Percentiles rank a stretch among this genome's conserved stretches.
phyloP scores from a whole-genome alignment of 2,329 filamentous ascomycete species.

The Fusarium brachygibbosum region DNA sequence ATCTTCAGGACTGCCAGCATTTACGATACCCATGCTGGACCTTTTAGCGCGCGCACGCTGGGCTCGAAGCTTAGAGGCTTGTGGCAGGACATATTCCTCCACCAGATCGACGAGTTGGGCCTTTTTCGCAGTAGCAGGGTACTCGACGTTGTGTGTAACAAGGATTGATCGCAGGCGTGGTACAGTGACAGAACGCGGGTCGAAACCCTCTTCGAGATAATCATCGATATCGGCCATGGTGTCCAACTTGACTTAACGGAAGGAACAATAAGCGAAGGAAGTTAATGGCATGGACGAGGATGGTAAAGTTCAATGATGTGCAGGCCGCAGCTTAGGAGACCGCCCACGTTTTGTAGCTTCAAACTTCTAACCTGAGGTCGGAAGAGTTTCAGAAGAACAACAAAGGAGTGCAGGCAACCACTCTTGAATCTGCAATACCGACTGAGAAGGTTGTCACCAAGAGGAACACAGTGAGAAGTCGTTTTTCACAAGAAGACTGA shows the following conservation, averaged over 20 bases:
- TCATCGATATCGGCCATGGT: constrained; percentile 78
- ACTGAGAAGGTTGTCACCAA: neutral
- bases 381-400: constrained; percentile 20
- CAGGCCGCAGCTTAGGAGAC: constrained; percentile 38
- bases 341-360: constrained; percentile 20
- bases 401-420: constrained; percentile 30
- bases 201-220: constrained; percentile 90
- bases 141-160: constrained; percentile 87
- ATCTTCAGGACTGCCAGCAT: constrained; percentile 75
- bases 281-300: constrained; percentile 22
- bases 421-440: neutral
- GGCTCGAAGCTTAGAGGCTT: constrained; percentile 81
- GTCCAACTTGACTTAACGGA: constrained; percentile 27
- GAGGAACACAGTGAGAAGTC: neutral
- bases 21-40: constrained; percentile 86
- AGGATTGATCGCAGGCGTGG: constrained; percentile 91
- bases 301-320: constrained; percentile 30
- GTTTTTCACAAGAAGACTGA: constrained; percentile 13
- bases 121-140: constrained; percentile 93
- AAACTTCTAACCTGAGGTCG: constrained; percentile 16
- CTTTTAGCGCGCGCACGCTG: constrained; percentile 84
- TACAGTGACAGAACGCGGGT: constrained; percentile 85
- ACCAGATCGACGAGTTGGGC: constrained; percentile 87
- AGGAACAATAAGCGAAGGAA: constrained; percentile 18
- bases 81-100: constrained; percentile 80